Evolutionary conservation across 192 early-diverging fungal species (phyloP).

Genomic region (Chytriomyces sp.): DNA sequence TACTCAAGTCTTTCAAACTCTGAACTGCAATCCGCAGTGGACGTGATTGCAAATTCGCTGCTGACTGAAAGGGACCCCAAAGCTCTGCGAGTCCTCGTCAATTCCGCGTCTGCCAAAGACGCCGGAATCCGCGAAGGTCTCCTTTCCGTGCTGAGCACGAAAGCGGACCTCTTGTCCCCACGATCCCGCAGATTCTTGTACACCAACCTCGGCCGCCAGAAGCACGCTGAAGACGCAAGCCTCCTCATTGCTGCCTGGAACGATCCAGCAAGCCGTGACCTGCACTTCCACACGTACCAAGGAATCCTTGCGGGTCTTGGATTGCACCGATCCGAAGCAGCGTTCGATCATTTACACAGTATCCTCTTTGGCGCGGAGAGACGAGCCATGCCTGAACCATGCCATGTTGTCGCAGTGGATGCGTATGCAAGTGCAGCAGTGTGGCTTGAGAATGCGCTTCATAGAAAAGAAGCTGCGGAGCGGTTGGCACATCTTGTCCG

Average conservation of each 20-base stretch:
- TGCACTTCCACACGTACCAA: slow-evolving; percentile 27
- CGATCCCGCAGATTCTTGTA: slow-evolving; percentile 12
- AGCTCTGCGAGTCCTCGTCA: slow-evolving; percentile 33
- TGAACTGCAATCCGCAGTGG: slow-evolving; percentile 39
- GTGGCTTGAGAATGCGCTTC: slow-evolving; percentile 26
- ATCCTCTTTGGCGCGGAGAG: slow-evolving; percentile 13
- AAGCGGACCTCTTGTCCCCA: background rate
- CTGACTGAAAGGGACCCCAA: slow-evolving; percentile 47
- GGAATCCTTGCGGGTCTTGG: slow-evolving; percentile 54
- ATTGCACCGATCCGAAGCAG: slow-evolving; percentile 43
- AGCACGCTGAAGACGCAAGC: slow-evolving; percentile 48
- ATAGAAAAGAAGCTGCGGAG: slow-evolving; percentile 18
- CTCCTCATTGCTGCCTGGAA: slow-evolving; percentile 48
- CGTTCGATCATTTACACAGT: slow-evolving; percentile 44
- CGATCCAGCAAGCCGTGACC: slow-evolving; percentile 40
- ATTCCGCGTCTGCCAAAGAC: slow-evolving; percentile 31
- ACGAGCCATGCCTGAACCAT: slow-evolving; percentile 31
- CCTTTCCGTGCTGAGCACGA: slow-evolving; percentile 33
- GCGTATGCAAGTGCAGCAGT: slow-evolving; percentile 26
- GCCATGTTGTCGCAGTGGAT: slow-evolving; percentile 29
- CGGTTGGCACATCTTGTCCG: slow-evolving; percentile 19
- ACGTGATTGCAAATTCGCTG: slow-evolving; percentile 47
- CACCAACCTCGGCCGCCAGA: slow-evolving; percentile 48
- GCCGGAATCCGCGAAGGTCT: slow-evolving; percentile 43
- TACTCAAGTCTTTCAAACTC: slow-evolving; percentile 45